Evolutionary conservation across 2,329 filamentous ascomycete species (phyloP).

Genomic region (Parastagonospora avenae): DNA sequence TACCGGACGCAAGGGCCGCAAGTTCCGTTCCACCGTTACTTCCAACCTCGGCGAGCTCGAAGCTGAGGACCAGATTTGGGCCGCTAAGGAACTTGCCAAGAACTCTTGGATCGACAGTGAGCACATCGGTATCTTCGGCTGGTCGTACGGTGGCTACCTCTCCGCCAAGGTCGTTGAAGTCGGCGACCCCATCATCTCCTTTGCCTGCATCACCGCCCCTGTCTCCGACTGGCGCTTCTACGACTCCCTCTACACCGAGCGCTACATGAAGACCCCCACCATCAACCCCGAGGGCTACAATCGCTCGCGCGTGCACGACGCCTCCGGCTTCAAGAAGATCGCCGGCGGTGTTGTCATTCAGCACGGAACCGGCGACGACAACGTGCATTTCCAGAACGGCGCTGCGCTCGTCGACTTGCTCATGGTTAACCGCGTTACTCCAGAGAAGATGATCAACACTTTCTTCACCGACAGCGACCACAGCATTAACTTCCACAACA

Average conservation of each 20-base stretch:
- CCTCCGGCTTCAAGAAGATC: slow-evolving; percentile 66
- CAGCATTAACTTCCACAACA: slow-evolving; percentile 63
- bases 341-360: slow-evolving; percentile 65
- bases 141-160: slow-evolving; percentile 72
- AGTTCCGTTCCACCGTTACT: slow-evolving; percentile 64
- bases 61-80: slow-evolving; percentile 70
- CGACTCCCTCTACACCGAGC: slow-evolving; percentile 73
- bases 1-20: slow-evolving; percentile 67
- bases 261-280: slow-evolving; percentile 70
- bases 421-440: slow-evolving; percentile 63
- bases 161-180: slow-evolving; percentile 69
- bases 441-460: slow-evolving; percentile 66
- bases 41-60: slow-evolving; percentile 67
- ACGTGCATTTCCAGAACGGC: slow-evolving; percentile 72
- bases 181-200: slow-evolving; percentile 64
- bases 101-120: slow-evolving; percentile 61
- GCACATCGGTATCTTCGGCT: slow-evolving; percentile 71
- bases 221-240: slow-evolving; percentile 74
- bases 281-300: slow-evolving; percentile 66
- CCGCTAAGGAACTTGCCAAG: slow-evolving; percentile 61
- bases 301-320: slow-evolving; percentile 62
- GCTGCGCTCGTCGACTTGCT: slow-evolving; percentile 67
- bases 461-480: slow-evolving; percentile 71
- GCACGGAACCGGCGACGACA: slow-evolving; percentile 72
- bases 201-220: slow-evolving; percentile 68